phyloP scores from a whole-genome alignment of 2,329 filamentous ascomycete genomes.

The Moelleriella libera region DNA sequence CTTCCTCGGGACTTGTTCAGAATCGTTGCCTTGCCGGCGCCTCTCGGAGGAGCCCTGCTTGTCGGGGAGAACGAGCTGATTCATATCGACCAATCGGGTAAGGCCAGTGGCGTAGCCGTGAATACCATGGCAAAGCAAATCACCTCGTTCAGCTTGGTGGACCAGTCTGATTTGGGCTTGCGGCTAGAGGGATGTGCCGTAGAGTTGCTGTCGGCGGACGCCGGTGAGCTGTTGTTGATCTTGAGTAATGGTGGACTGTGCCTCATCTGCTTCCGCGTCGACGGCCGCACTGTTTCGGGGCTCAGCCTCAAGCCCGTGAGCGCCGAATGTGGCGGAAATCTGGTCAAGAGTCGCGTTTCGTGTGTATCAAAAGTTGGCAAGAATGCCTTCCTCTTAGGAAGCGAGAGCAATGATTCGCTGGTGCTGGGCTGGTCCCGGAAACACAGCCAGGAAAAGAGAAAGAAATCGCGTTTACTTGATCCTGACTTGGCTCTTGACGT shows the following conservation, averaged over 20 bases:
- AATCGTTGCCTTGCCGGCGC: constrained; percentile 69
- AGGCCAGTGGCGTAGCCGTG: constrained; percentile 81
- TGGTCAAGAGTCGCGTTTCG: constrained; percentile 49
- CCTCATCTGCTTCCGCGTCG: constrained; percentile 69
- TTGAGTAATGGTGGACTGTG: constrained; percentile 62
- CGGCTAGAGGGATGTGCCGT: constrained; percentile 71
- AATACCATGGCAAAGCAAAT: constrained; percentile 77
- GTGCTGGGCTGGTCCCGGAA: constrained; percentile 69
- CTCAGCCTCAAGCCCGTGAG: constrained; percentile 57
- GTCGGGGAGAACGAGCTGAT: constrained; percentile 83
- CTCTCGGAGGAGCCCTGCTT: constrained; percentile 77
- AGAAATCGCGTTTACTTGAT: constrained; percentile 45
- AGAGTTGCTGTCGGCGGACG: constrained; percentile 61
- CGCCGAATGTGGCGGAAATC: constrained; percentile 44
- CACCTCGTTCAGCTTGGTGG: constrained; percentile 71
- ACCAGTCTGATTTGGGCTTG: constrained; percentile 70
- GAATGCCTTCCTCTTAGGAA: constrained; percentile 69
- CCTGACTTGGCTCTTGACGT: constrained; percentile 34
- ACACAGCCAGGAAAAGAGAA: constrained; percentile 48
- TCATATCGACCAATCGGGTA: constrained; percentile 91
- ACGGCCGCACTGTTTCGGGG: constrained; percentile 83
- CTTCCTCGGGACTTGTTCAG: constrained; percentile 79
- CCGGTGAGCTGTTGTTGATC: constrained; percentile 73
- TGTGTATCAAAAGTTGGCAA: constrained; percentile 56
- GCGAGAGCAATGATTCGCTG: constrained; percentile 67